Percentiles rank a stretch among this genome's conserved stretches.
phyloP scores from a whole-genome alignment of 2,329 filamentous ascomycete species.

The Botryotinia convoluta region DNA sequence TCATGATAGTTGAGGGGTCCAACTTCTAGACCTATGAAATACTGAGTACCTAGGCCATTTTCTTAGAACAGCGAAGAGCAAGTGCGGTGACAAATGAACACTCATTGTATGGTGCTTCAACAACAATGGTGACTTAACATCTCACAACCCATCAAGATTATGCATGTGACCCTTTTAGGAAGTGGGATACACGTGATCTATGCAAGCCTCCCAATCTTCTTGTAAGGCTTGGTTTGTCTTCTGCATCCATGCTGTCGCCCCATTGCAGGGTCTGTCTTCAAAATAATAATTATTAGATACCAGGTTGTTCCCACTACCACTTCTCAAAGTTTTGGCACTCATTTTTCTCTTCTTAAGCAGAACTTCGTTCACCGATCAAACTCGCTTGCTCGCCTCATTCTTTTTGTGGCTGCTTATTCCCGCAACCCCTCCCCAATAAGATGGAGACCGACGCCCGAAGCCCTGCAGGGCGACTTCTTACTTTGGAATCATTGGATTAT shows the following conservation, averaged over 20 bases:
- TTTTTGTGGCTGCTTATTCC: neutral
- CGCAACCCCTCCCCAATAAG: neutral
- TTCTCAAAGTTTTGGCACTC: neutral
- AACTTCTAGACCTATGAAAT: neutral
- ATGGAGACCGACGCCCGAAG: neutral
- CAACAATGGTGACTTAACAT: neutral
- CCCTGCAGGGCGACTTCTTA: neutral
- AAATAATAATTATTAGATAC: neutral
- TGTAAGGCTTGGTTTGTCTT: neutral
- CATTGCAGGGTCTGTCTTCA: accelerated
- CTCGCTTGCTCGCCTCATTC: neutral
- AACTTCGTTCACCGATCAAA: neutral
- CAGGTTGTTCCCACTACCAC: neutral
- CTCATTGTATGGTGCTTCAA: neutral
- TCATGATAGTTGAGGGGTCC: neutral
- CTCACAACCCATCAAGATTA: neutral
- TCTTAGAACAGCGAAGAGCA: neutral
- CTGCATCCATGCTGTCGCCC: neutral
- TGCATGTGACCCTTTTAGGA: neutral
- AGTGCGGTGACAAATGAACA: neutral
- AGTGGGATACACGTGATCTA: neutral
- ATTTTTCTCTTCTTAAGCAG: neutral
- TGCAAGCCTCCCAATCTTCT: neutral
- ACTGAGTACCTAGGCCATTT: neutral
- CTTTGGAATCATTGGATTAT: neutral